Evolutionary conservation across 345 rosid species (phyloP).

Genomic region (Camelina neglecta): DNA sequence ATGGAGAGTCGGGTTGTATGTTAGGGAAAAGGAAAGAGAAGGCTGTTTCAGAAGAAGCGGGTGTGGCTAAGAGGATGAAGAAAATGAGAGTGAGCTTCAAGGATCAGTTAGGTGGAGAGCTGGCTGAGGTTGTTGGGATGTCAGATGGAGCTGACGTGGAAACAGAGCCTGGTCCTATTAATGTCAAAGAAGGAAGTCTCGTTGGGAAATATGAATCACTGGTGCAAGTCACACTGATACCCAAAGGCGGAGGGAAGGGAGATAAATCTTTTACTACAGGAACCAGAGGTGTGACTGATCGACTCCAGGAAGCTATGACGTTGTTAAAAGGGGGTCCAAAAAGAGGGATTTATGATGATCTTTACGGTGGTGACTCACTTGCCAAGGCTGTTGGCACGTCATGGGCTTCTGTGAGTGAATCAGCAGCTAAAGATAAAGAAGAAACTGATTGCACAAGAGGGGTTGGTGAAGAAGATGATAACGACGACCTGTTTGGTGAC

Average conservation of each 20-base stretch:
- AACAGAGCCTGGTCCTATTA: conserved; percentile 96
- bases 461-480: conserved; percentile 50
- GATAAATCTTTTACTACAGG: conserved; percentile 47
- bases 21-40: conserved; percentile 57
- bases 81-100: conserved; percentile 66
- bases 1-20: conserved; percentile 42
- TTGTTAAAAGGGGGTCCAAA: conserved; percentile 66
- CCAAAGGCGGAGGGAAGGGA: conserved; percentile 71
- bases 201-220: conserved; percentile 94
- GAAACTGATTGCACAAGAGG: conserved; percentile 37
- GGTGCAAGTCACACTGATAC: conserved; percentile 71
- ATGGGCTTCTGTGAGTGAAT: conserved; percentile 67
- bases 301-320: conserved; percentile 70
- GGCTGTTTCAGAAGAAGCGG: conserved; percentile 59
- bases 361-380: conserved; percentile 78
- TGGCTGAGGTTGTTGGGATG: conserved; percentile 84
- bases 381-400: conserved; percentile 75
- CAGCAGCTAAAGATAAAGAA: conserved; percentile 40
- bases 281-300: conserved; percentile 63
- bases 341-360: conserved; percentile 71
- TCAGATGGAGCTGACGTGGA: conserved; percentile 96
- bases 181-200: conserved; percentile 95
- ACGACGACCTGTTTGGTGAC: conserved; percentile 93
- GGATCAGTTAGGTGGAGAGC: conserved; percentile 92
- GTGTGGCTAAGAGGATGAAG: conserved; percentile 63